Conservation (phyloP, 805 yeast species). For the Vanderwaltozyma tropicalis region DNA sequence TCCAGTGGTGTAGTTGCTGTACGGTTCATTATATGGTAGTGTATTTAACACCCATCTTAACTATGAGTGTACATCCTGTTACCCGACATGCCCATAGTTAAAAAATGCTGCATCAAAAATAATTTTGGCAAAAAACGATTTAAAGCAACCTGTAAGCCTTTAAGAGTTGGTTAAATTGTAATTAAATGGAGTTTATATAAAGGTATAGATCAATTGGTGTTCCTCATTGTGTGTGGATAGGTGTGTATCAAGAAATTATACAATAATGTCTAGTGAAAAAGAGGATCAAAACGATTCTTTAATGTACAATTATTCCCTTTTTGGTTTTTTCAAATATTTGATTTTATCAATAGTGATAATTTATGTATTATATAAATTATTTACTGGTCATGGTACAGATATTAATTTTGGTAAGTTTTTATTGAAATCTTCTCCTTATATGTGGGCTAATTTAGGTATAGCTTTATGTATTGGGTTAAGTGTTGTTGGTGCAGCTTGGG, state of each 20-base stretch:
- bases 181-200: too few species aligned
- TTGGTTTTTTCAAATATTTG: slow-evolving; percentile 13
- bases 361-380: slow-evolving; percentile 35
- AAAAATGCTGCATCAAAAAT: too few species aligned
- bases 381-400: slow-evolving; percentile 85
- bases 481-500: slow-evolving; percentile 99
- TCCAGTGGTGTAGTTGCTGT: too few species aligned
- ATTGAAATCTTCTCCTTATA: slow-evolving; percentile 78
- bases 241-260: neutral
- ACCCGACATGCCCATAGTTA: too few species aligned
- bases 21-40: too few species aligned
- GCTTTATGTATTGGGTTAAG: slow-evolving; percentile 85
- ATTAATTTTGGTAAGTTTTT: slow-evolving; percentile 88
- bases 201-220: too few species aligned
- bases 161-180: too few species aligned
- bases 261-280: neutral
- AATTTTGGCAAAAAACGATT: too few species aligned
- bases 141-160: too few species aligned
- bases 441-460: slow-evolving; percentile 94
- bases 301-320: slow-evolving; percentile 9
- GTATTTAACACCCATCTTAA: too few species aligned
- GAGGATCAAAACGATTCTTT: neutral
- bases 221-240: too few species aligned
- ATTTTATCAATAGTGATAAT: slow-evolving; percentile 14
- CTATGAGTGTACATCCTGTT: too few species aligned